Evolutionary conservation across 129 eudicot genomes (phyloP).

Genomic region (Centella asiatica): DNA sequence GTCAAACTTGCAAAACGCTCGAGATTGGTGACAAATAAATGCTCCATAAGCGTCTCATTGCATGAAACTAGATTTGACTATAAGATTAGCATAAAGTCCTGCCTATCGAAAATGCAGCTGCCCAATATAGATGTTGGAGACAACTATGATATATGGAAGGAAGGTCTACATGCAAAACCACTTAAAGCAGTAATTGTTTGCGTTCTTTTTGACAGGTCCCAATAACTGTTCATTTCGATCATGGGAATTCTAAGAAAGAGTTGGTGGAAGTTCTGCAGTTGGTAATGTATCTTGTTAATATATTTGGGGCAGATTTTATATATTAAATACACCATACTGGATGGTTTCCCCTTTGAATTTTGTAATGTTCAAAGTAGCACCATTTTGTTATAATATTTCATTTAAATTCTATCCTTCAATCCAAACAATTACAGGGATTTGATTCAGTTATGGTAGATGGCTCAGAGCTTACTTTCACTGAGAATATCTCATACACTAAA

Average conservation of each 20-base stretch:
- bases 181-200: neutral
- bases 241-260: conserved; percentile 83
- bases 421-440: conserved; percentile 50
- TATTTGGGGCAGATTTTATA: neutral
- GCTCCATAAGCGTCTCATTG: neutral
- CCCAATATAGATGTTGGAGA: neutral
- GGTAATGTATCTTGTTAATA: conserved; percentile 36
- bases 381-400: neutral
- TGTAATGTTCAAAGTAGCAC: neutral
- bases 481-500: conserved; percentile 74
- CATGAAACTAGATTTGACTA: neutral
- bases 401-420: neutral
- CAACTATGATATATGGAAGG: neutral
- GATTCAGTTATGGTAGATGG: conserved; percentile 98
- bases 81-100: neutral
- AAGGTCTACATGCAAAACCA: neutral
- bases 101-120: too few relatives aligned
- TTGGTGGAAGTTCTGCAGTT: conserved; percentile 73
- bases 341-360: neutral
- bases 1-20: neutral
- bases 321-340: neutral
- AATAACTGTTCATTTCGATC: conserved; percentile 92
- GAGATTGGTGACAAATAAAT: neutral
- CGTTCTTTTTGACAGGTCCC: conserved; percentile 59
- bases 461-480: conserved; percentile 71